phyloP scores from a whole-genome alignment of 2,329 filamentous ascomycete genomes.

The Pseudogymnoascus sp. region DNA sequence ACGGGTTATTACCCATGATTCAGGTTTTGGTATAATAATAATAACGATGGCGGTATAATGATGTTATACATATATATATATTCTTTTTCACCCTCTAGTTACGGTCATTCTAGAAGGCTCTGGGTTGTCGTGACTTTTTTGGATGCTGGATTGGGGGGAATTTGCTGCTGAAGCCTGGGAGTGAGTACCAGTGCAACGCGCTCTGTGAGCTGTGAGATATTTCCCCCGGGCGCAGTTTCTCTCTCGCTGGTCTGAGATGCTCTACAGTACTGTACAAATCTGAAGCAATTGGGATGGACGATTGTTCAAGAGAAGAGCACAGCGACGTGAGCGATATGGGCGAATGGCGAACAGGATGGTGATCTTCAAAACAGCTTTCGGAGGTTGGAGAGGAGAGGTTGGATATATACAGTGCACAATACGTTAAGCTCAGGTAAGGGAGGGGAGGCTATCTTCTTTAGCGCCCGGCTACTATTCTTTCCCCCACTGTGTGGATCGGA shows the following conservation, averaged over 20 bases:
- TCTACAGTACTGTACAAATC: slow-evolving; percentile 7
- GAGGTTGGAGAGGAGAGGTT: background rate
- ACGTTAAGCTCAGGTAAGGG: slow-evolving; percentile 1
- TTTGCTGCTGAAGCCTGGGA: background rate
- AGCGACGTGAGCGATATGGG: slow-evolving; percentile 4
- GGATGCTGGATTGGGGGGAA: background rate
- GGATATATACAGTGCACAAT: background rate
- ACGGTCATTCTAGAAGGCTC: slow-evolving; percentile 8
- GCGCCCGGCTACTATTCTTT: slow-evolving; percentile 6
- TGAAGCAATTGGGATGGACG: background rate
- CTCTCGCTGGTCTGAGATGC: background rate
- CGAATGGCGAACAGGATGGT: background rate
- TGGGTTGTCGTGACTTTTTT: background rate
- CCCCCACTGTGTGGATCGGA: slow-evolving; percentile 2
- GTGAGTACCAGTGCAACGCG: background rate
- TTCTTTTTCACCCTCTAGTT: slow-evolving; percentile 3
- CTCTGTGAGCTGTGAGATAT: background rate
- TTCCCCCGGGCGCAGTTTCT: background rate
- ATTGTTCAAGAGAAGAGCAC: background rate
- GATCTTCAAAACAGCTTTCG: background rate
- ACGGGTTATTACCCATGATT: slow-evolving; percentile 42
- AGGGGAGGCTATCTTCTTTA: background rate
- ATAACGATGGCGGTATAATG: background rate
- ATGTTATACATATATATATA: slow-evolving; percentile 6
- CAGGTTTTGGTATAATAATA: background rate